Evolutionary conservation across 805 yeast species (phyloP).

Genomic region (Saccharomycopsis babjevae): DNA sequence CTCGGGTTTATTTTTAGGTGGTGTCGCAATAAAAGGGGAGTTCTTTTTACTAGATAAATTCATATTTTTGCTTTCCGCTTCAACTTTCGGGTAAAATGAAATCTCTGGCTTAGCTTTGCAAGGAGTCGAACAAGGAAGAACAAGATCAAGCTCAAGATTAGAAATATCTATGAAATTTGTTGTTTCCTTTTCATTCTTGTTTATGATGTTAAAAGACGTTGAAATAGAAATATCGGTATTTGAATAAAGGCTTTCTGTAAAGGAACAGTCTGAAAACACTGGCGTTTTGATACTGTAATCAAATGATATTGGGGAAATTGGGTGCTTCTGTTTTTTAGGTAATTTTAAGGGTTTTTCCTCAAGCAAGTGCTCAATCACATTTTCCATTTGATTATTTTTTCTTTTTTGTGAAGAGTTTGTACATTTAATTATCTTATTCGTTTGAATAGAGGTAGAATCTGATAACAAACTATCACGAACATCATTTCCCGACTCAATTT

Average conservation of each 20-base stretch:
- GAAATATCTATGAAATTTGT: not conserved
- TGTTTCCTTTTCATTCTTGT: not conserved
- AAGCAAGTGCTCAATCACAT: not conserved
- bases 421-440: not conserved
- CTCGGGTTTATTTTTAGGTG: not conserved
- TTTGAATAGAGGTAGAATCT: not conserved
- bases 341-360: not conserved
- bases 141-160: not conserved
- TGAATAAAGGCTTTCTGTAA: not conserved
- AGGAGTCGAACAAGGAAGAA: not conserved
- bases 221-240: not conserved
- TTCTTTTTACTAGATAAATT: not conserved
- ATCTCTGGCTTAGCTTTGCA: not conserved
- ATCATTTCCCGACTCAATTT: not conserved
- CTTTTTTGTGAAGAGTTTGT: not conserved
- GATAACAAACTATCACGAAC: not conserved
- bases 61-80: not conserved
- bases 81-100: not conserved
- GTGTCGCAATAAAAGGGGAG: not conserved
- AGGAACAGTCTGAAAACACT: not conserved
- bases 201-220: not conserved
- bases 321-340: not conserved
- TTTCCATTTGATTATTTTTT: not conserved
- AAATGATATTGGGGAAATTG: not conserved
- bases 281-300: not conserved